Base-by-base conservation (phyloP, 108 stramenopile species). In the Conticribra weissflogii region DNA sequence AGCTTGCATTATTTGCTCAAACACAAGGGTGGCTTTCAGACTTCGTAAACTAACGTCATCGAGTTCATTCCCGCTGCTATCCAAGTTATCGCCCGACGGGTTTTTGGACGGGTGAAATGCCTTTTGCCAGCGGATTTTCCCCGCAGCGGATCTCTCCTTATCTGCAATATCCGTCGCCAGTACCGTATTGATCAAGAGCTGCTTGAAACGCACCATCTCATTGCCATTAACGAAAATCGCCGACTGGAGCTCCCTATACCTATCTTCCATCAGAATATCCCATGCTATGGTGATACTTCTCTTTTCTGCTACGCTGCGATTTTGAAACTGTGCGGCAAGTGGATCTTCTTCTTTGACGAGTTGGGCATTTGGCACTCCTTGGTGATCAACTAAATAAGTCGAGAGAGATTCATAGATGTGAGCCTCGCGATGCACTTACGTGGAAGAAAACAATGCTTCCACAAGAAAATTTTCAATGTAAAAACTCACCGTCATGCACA, bases 151-250 rank as follows among this genome's bases (percentile, higher is more conserved):
- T 62, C 81, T 45, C 52, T 81, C 72, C 41, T 66, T 71, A 51
- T 84, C 78, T 32, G 81, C 68, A 25, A 87, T 84, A 61, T 87
- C 86, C 16, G 83, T 87, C 21, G 81, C 81, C 19, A 87, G 63
- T 14, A 84, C 79, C 14, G 59, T 68, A 50, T 81, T 84, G 28
- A 82, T 70, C 3, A 87, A 31, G 1, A 87, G 71, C 47, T 84
- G 81, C 30, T 78, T 81, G 66, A 87, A 87, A 22, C 81, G 81
- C 52, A 58, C 54, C 59, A 75, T 53, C 31, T 83, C 82, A 24
- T 31, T 30, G 16, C 54, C 59, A 1, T 61, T 68, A 19, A 68
- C 17, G 41, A 82, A 84, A 18, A 87, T 81, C 29, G 54, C 22
- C 0, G 19, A 29, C 19, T 72, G 76, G 12, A 86, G 72, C 21